Conservation (phyloP, 352 stramenopile species). For the Globisporangium paroecandrum region DNA sequence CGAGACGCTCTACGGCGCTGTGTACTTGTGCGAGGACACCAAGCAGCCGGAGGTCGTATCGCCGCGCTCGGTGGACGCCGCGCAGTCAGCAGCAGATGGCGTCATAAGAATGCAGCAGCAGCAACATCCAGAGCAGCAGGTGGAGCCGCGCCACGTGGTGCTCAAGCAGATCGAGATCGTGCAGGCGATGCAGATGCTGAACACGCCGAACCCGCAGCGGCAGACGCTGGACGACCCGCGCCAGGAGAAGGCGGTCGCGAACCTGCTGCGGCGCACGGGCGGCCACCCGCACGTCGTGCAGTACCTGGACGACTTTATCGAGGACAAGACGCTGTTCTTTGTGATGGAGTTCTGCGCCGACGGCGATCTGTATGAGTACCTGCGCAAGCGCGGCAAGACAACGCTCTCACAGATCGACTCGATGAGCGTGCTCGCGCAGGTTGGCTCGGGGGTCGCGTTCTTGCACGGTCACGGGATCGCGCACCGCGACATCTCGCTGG, state of each 20-base stretch:
- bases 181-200: constrained; percentile 24
- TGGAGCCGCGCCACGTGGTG: constrained; percentile 24
- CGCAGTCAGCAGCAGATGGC: neutral
- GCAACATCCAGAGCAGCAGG: neutral
- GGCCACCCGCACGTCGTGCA: constrained; percentile 45
- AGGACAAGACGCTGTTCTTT: constrained; percentile 40
- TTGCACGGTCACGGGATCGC: constrained; percentile 31
- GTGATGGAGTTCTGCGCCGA: constrained; percentile 40
- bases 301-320: constrained; percentile 46
- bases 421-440: constrained; percentile 27
- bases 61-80: constrained; percentile 6
- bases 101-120: neutral
- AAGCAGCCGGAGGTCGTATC: neutral
- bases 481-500: constrained; percentile 41
- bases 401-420: constrained; percentile 18
- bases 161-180: constrained; percentile 48
- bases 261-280: constrained; percentile 28
- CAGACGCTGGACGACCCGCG: constrained; percentile 35
- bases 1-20: constrained; percentile 42
- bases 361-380: constrained; percentile 33
- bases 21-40: constrained; percentile 45
- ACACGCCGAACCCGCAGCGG: constrained; percentile 14
- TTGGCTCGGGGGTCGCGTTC: constrained; percentile 27
- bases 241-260: constrained; percentile 37
- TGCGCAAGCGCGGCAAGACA: constrained; percentile 22